Conservation (phyloP, 257 asterid genomes). For the Asclepias syriaca region DNA sequence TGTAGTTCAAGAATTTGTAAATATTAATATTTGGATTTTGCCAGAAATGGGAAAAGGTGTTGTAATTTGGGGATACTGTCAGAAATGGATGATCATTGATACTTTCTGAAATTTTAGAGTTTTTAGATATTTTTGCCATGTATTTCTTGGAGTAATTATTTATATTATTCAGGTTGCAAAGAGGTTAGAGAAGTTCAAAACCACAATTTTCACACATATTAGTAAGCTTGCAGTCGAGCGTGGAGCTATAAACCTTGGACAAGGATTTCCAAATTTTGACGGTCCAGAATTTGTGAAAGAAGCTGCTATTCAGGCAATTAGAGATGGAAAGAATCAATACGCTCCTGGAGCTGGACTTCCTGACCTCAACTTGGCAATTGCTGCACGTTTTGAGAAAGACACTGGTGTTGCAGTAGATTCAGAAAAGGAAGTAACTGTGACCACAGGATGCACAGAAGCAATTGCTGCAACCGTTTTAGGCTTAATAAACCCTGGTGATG, state of each 20-base stretch:
- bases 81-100: too few relatives aligned
- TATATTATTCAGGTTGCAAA: conserved; percentile 59
- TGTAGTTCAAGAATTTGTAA: too few relatives aligned
- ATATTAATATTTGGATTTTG: too few relatives aligned
- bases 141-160: too few relatives aligned
- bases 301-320: conserved; percentile 86
- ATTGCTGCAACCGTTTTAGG: conserved; percentile 94
- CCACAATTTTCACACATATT: conserved; percentile 97
- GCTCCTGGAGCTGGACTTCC: conserved; percentile 98
- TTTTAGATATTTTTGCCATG: too few relatives aligned
- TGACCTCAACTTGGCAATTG: conserved; percentile 74
- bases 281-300: conserved; percentile 97
- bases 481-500: conserved; percentile 88
- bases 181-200: conserved; percentile 92
- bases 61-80: too few relatives aligned
- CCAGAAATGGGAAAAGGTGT: too few relatives aligned
- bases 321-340: conserved; percentile 76
- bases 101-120: too few relatives aligned
- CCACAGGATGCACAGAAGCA: conserved; percentile 98
- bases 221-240: conserved; percentile 85
- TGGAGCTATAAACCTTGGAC: conserved; percentile 93
- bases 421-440: conserved; percentile 81
- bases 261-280: conserved; percentile 96
- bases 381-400: conserved; percentile 82
- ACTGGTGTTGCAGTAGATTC: conserved; percentile 67